These are phyloP conservation scores for Pouteria campechiana DNA, from an alignment of 179 eudicot genomes.

Conservation along the genomic window DNA sequence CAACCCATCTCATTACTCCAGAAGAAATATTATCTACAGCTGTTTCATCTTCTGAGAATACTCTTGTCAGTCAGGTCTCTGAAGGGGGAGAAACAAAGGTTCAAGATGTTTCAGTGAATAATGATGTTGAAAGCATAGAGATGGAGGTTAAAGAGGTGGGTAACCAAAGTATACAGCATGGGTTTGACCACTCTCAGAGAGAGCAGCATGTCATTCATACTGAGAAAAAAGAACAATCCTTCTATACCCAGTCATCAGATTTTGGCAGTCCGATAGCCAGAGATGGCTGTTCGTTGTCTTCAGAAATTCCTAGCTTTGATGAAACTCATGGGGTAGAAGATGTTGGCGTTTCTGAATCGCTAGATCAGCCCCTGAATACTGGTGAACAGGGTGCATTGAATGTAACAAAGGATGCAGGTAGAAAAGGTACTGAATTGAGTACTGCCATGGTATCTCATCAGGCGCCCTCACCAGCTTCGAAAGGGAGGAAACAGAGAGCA, in stretches of 20 bases:
- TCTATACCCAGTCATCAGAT: constrained; percentile 88
- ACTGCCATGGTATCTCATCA: constrained; percentile 23
- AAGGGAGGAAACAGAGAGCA: constrained; percentile 64
- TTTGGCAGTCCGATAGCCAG: constrained; percentile 64
- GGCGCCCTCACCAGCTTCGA: constrained; percentile 24
- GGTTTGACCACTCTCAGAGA: constrained; percentile 20
- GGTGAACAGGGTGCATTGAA: constrained; percentile 44
- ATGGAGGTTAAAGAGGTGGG: constrained; percentile 85
- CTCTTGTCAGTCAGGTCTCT: constrained; percentile 29
- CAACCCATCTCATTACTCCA: constrained; percentile 94
- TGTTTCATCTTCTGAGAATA: constrained; percentile 57
- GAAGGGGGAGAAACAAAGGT: constrained; percentile 40
- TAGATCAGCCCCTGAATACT: constrained; percentile 35
- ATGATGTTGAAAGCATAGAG: constrained; percentile 45
- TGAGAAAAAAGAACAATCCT: constrained; percentile 57
- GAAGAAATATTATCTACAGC: constrained; percentile 76
- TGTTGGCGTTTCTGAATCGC: constrained; percentile 25
- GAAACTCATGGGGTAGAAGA: too few relatives aligned
- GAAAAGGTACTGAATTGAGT: constrained; percentile 25
- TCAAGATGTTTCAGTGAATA: constrained; percentile 51
- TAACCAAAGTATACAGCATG: too few relatives aligned
- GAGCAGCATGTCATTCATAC: constrained; percentile 28
- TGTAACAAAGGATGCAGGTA: constrained; percentile 23
- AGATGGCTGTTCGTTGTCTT: constrained; percentile 42
- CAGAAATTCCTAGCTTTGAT: constrained; percentile 37